Base-by-base conservation (phyloP, 2,329 filamentous ascomycete species). In the Aspergillus flavus region DNA sequence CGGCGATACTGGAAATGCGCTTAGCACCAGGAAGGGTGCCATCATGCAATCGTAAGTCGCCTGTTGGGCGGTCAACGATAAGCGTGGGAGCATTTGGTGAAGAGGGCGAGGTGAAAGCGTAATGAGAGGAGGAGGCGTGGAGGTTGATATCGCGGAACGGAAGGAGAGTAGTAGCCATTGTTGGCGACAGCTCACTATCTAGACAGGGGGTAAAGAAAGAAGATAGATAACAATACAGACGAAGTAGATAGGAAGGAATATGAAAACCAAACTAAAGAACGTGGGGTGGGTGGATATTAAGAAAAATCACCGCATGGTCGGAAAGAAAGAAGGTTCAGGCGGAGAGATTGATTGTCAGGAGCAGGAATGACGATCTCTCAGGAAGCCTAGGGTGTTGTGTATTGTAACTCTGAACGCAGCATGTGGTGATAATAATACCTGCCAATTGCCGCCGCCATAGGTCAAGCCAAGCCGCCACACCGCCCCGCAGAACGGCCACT, bases 141-240 rank as follows among this genome's bases (percentile, higher is more conserved):
- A 99, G 89, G 79, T 98, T 99, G 83, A 98, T 96, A 83, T 99
- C 95, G 76, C 94, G 88, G 81, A 94, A 99, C 26, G 94, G 95
- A 61, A 90, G 82, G 60, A 75, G 63, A 59, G 76, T 69, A 64
- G 68, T 66, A 59, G 75, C 68, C 78, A 80, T 80, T 55, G 67
- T 69, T 46, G 58, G 43, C 30, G 48, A 55, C 57, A 54, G 57
- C 50, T 61, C 61, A 61, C 54, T 32, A 64, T 41, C 85, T 57
- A 43, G 53, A 59, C 61, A 59, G 56, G 30, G 41, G 58, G 39
- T 16, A 36, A 61, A 41, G 52, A 61, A 61, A 56, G 43, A 57
- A 54, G 57, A n/a, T 34, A 30, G 23, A 55, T 56, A 41, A 28
- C 32, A 55, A 54, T 26, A 30, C 41, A 32, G 55, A 39, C 7